These are phyloP conservation scores for Thoreauomyces humboldtii DNA, from an alignment of 192 early-diverging fungal genomes.

Conservation along the genomic window DNA sequence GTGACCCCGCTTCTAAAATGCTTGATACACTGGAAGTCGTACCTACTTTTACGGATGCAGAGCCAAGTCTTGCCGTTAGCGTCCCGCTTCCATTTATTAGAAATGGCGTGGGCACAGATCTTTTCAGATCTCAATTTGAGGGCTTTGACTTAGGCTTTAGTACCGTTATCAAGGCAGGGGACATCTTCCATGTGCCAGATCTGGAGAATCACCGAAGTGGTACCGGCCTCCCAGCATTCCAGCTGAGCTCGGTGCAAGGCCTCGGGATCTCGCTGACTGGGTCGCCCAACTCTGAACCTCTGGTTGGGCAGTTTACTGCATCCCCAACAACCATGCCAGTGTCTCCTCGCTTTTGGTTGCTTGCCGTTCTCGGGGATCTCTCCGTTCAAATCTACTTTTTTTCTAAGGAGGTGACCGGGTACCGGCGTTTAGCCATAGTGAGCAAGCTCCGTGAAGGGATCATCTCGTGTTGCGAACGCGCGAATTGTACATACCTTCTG, in stretches of 20 bases:
- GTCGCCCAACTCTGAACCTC: background rate
- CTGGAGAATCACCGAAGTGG: too few species aligned
- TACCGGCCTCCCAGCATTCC: background rate
- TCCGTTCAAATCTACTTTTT: conserved; percentile 67
- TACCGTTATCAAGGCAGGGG: conserved; percentile 1
- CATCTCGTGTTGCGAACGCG: conserved; percentile 56
- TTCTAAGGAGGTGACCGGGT: conserved; percentile 56
- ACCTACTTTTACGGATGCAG: conserved; percentile 40
- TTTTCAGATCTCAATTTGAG: conserved; percentile 18
- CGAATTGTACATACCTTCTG: conserved; percentile 64
- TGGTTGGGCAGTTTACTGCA: too few species aligned
- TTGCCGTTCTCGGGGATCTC: conserved; percentile 50
- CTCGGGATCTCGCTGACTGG: conserved; percentile 27
- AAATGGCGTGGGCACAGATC: conserved; percentile 34
- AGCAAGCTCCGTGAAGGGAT: conserved; percentile 54
- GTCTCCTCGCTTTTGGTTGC: conserved; percentile 56
- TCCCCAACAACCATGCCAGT: too few species aligned
- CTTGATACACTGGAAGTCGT: conserved; percentile 45
- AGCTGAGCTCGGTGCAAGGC: conserved; percentile 9
- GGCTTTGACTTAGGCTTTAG: conserved; percentile 29
- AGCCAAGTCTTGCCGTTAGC: conserved; percentile 36
- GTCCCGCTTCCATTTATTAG: conserved; percentile 48
- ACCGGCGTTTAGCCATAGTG: conserved; percentile 53
- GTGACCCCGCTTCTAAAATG: background rate
- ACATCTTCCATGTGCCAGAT: conserved; percentile 15